Conservation (phyloP, 352 stramenopile species). For the Phytophthora pseudosyringae region DNA sequence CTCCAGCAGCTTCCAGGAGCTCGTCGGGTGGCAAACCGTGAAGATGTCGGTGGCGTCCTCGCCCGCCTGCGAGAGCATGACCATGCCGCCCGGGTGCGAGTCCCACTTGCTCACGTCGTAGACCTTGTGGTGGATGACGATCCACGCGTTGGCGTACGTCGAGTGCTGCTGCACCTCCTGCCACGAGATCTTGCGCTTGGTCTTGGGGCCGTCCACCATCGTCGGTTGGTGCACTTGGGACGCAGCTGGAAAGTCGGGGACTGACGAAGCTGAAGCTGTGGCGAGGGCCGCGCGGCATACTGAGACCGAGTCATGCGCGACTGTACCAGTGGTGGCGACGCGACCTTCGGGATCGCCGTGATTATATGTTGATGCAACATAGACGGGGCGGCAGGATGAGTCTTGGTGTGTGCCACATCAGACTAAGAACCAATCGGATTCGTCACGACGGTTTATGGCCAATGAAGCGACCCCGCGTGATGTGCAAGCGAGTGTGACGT, state of each 20-base stretch:
- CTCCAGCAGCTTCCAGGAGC: slow-evolving; percentile 94
- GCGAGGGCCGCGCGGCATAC: slow-evolving; percentile 8
- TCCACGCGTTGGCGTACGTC: slow-evolving; percentile 79
- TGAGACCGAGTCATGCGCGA: slow-evolving; percentile 11
- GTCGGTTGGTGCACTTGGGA: slow-evolving; percentile 9
- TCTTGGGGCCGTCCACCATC: slow-evolving; percentile 76
- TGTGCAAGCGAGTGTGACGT: slow-evolving; percentile 24
- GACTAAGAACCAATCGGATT: slow-evolving; percentile 5
- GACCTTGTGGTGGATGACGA: slow-evolving; percentile 92
- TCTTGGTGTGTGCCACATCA: slow-evolving; percentile 7
- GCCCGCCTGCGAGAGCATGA: slow-evolving; percentile 98
- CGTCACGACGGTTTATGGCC: neutral
- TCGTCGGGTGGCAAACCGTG: slow-evolving; percentile 96
- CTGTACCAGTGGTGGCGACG: slow-evolving; percentile 33
- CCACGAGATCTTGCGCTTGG: slow-evolving; percentile 74
- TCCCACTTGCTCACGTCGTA: slow-evolving; percentile 92
- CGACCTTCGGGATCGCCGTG: slow-evolving; percentile 23
- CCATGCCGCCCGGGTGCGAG: slow-evolving; percentile 86
- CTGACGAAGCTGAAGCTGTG: slow-evolving; percentile 32
- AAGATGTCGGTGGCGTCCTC: slow-evolving; percentile 99
- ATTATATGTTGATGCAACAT: slow-evolving; percentile 19
- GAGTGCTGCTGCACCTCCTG: slow-evolving; percentile 82
- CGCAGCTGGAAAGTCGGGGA: slow-evolving; percentile 31
- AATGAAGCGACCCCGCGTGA: slow-evolving; percentile 12
- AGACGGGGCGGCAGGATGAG: slow-evolving; percentile 12